Evolutionary conservation across 176 grass and related monocot species (phyloP).

Genomic region (Elaeis guineensis): DNA sequence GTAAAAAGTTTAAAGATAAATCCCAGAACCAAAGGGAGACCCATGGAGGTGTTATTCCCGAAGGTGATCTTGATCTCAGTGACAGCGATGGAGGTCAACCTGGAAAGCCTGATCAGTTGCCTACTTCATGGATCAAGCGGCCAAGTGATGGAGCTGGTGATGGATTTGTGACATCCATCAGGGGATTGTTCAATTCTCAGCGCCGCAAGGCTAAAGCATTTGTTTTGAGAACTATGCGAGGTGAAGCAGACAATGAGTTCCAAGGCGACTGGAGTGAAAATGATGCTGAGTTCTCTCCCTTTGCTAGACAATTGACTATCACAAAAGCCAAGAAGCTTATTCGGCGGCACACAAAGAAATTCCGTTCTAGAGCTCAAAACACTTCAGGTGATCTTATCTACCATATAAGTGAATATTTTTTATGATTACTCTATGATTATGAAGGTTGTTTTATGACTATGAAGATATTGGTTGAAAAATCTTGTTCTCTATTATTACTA

Average conservation of each 20-base stretch:
- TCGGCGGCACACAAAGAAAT: conserved; percentile 75
- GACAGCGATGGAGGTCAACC: conserved; percentile 71
- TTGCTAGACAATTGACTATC: conserved; percentile 90
- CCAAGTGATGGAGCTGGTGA: conserved; percentile 87
- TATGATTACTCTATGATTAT: too few relatives aligned
- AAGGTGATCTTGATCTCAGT: conserved; percentile 49
- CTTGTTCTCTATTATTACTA: background rate
- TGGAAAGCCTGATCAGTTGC: conserved; percentile 61
- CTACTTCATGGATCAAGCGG: conserved; percentile 42
- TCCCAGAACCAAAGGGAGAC: conserved; percentile 47
- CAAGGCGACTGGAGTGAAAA: conserved; percentile 84
- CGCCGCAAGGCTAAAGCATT: conserved; percentile 71
- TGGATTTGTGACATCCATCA: conserved; percentile 83
- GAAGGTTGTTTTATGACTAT: too few relatives aligned
- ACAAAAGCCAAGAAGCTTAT: conserved; percentile 88
- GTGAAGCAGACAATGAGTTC: conserved; percentile 61
- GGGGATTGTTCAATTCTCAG: conserved; percentile 85
- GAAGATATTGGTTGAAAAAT: background rate
- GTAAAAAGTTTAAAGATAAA: conserved; percentile 97
- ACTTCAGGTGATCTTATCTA: conserved; percentile 30
- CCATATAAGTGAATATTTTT: background rate
- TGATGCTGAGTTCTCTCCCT: conserved; percentile 81
- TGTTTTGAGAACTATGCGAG: conserved; percentile 87
- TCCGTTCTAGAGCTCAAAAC: conserved; percentile 40
- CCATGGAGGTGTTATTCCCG: conserved; percentile 36